Evolutionary conservation across 768 basidiomycete genomes (phyloP), one percentile per base, ranked within the genome.

Genomic region (Naematelia aurantialba): DNA sequence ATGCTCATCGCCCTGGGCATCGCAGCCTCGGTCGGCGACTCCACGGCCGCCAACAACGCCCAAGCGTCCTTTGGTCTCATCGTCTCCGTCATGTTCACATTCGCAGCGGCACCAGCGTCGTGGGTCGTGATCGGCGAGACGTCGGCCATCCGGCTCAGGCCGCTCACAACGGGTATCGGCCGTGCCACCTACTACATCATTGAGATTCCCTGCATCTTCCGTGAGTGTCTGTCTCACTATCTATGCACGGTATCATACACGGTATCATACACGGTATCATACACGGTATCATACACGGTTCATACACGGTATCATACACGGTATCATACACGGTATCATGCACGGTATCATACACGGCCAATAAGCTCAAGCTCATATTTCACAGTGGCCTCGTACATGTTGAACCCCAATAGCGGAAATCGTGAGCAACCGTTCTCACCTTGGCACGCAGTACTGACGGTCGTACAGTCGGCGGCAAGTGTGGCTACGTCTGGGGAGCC

Each of bases 161-260:
- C 72, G 10, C 56, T 71, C 12, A 71, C 68, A 3, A 74, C 69
- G 14, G 72, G 69, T 58, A 57, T 74, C 55, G 72, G 69, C 34
- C 65, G 72, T 30, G 69, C 69, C 3, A 17, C 62, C 1, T 74
- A 74, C 66, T 71, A 74, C 63, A 64, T 74, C 53, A 49, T 67
- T 52, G 62, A 70, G 44, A 71, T 70, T 21, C 65, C 65, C 24
- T 66, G 63, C 48, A 67, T 66, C 62, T 67, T 67, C 62, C 56
- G 56, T 65, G 45, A 58, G 58, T 60, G 2, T 17, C 31, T 21
- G n/a, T 10, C 22, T 48, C 34, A 45, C 55, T 19, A 4, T n/a
- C 34, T 29, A 55, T n/a, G 19, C 45, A 24, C 19, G 45, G 45
- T 46, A 19, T 24, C 45, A 19, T 24, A 19, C 25, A 46, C 21